Evolutionary conservation across 331 rosid species (phyloP), one percentile per base, ranked within the genome.

Genomic region (Malus hybrid): DNA sequence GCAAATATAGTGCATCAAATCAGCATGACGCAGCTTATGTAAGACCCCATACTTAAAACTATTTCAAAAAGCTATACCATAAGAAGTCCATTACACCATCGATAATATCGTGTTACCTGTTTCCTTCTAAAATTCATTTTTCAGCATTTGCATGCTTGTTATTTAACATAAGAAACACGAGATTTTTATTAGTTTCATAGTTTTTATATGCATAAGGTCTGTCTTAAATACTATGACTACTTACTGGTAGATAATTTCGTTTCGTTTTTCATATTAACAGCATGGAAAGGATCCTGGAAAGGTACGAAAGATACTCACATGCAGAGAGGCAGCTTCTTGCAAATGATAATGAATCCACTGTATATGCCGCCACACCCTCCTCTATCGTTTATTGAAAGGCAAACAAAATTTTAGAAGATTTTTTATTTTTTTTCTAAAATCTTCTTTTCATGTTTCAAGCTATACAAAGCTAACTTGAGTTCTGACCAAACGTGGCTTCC

Each of bases 261-360:
- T 28, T 16, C 4, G 6, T 68, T 74, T 39, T 18, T 64, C 28
- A 5, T 6, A 60, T 15, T 55, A 60, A 79, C 90, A 94, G 98
- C 79, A 85, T 88, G 97, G 96, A 89, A 77, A 87, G 79, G 68
- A 91, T 91, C 79, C 89, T 93, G n/a, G 97, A 93, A 80, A 90
- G 96, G 62, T 93, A 93, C 33, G 97, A 93, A 63, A 88, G 98
- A 82, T 79, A 85, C 68, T 88, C 97, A 2, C 87, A 81, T 66
- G 80, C 92, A 24, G 97, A 94, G 75, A 90, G 82, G 84, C 94
- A 87, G 81, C 77, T 75, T 71, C 72, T 19, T 57, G 64, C 80
- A 66, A 80, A 65, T 77, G 89, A 86, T 10, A 33, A 62, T 46
- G 70, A 74, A 20, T 62, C 88, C 75, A 80, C 76, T 75, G 98